Percentiles rank a stretch among this genome's conserved stretches.
phyloP scores from a whole-genome alignment of 2,329 filamentous ascomycete species.

The Diaporthe aspalathi region DNA sequence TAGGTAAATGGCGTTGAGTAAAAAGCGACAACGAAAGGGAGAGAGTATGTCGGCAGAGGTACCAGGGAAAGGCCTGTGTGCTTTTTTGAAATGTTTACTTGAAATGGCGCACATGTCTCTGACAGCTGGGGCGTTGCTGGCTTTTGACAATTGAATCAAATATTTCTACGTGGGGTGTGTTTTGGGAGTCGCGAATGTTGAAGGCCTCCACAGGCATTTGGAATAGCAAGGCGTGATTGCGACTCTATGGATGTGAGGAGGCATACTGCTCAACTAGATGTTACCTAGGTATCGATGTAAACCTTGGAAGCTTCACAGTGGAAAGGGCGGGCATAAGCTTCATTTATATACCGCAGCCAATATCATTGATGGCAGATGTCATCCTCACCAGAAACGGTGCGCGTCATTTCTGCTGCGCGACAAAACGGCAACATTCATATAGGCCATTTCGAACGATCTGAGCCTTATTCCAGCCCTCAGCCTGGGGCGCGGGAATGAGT shows the following conservation, averaged over 20 bases:
- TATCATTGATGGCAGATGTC: background rate
- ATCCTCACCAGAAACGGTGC: too few species aligned
- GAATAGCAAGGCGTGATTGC: background rate
- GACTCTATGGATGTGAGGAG: background rate
- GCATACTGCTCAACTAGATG: too few species aligned
- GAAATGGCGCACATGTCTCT: conserved; percentile 28
- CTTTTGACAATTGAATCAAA: conserved; percentile 9
- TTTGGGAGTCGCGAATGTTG: background rate
- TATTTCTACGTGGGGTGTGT: background rate
- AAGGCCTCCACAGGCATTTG: background rate
- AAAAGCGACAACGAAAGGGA: background rate
- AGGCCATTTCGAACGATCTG: background rate
- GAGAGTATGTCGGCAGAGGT: background rate
- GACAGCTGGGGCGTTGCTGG: conserved; percentile 22
- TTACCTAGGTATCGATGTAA: too few species aligned
- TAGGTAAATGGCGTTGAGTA: conserved; percentile 1
- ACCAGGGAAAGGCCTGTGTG: conserved; percentile 19
- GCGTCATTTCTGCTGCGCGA: background rate
- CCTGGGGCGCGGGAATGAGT: background rate
- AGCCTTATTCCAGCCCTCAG: background rate
- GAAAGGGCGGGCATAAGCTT: too few species aligned
- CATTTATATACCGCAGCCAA: too few species aligned
- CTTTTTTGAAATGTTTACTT: conserved; percentile 30
- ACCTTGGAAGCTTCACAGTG: too few species aligned
- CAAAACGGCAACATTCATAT: background rate